A percentile compares a stretch with the other conserved stretches of the same genome.
Evolutionary conservation across 352 stramenopile species (phyloP).

Genomic region (Pythium sp.): DNA sequence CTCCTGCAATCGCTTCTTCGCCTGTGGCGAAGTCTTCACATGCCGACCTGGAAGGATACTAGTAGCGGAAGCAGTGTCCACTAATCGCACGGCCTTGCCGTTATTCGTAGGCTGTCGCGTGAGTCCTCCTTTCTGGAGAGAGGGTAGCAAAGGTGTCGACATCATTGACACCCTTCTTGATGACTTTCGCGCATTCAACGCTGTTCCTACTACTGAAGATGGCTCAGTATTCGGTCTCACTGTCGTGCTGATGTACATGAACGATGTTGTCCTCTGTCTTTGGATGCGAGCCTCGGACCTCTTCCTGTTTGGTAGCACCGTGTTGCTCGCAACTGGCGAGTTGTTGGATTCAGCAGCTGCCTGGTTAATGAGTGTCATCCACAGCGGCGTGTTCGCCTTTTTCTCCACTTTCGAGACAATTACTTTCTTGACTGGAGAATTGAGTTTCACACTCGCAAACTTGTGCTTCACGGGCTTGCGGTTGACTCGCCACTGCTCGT

Average conservation of each 20-base stretch:
- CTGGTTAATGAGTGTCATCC: slow-evolving; percentile 17
- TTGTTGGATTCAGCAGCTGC: background rate
- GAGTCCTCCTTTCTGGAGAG: slow-evolving; percentile 3
- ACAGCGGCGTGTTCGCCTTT: slow-evolving; percentile 21
- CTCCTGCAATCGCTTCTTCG: slow-evolving; percentile 37
- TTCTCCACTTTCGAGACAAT: background rate
- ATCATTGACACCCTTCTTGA: slow-evolving; percentile 6
- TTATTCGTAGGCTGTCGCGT: background rate
- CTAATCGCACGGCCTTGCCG: background rate
- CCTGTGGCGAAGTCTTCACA: slow-evolving; percentile 7
- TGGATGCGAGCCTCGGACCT: background rate
- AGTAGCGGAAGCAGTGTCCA: background rate
- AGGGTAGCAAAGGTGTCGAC: slow-evolving; percentile 6
- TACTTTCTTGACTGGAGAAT: slow-evolving; percentile 28
- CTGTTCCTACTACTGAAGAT: background rate
- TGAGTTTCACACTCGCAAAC: slow-evolving; percentile 55
- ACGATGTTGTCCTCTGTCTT: background rate
- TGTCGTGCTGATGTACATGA: background rate
- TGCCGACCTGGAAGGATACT: background rate
- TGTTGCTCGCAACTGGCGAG: background rate
- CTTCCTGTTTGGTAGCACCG: background rate
- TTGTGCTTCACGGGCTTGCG: slow-evolving; percentile 40
- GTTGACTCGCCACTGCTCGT: slow-evolving; percentile 34
- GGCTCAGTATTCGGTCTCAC: background rate
- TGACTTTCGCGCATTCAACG: background rate